These are phyloP conservation scores for Zygosaccharomyces pseudobailii DNA, from an alignment of 1,139 yeast species.

Conservation along the genomic window DNA sequence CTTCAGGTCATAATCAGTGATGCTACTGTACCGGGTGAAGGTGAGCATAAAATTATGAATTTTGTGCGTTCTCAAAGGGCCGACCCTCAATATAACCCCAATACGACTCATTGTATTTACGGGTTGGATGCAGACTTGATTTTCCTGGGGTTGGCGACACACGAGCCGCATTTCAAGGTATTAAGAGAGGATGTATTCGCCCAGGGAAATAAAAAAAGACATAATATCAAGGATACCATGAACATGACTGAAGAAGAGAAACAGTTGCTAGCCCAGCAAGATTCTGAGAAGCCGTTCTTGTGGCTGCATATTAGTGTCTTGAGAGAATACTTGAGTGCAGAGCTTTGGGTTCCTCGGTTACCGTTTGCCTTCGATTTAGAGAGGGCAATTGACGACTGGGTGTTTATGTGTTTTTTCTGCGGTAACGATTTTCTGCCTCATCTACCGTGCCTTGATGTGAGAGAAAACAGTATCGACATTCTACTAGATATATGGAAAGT, in stretches of 20 bases:
- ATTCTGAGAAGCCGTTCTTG: slow-evolving; percentile 76
- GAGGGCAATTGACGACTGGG: slow-evolving; percentile 98
- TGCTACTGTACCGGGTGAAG: slow-evolving; percentile 98
- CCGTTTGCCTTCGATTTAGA: slow-evolving; percentile 82
- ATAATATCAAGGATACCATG: slow-evolving; percentile 46
- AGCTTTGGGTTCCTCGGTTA: slow-evolving; percentile 63
- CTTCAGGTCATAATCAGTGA: slow-evolving; percentile 85
- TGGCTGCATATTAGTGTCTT: slow-evolving; percentile 90
- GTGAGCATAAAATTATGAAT: slow-evolving; percentile 97
- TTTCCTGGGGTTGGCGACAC: slow-evolving; percentile 91
- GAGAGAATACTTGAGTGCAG: slow-evolving; percentile 83
- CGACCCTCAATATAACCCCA: slow-evolving; percentile 81
- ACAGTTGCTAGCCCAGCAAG: slow-evolving; percentile 48
- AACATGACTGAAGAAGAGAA: slow-evolving; percentile 60
- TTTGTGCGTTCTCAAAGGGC: slow-evolving; percentile 82
- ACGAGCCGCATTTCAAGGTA: slow-evolving; percentile 93
- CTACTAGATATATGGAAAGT: slow-evolving; percentile 81
- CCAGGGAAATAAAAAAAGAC: slow-evolving; percentile 46
- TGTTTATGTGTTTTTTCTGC: slow-evolving; percentile 96
- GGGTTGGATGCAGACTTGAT: slow-evolving; percentile 98
- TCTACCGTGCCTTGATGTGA: slow-evolving; percentile 86
- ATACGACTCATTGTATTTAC: slow-evolving; percentile 88
- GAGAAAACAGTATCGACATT: slow-evolving; percentile 88
- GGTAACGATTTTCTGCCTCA: slow-evolving; percentile 99
- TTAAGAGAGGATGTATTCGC: slow-evolving; percentile 96